Percentiles rank a stretch among this genome's conserved stretches.
These are phyloP conservation scores for Candida endomychidarum DNA, from an alignment of 805 yeast species.

Conservation along the genomic window DNA sequence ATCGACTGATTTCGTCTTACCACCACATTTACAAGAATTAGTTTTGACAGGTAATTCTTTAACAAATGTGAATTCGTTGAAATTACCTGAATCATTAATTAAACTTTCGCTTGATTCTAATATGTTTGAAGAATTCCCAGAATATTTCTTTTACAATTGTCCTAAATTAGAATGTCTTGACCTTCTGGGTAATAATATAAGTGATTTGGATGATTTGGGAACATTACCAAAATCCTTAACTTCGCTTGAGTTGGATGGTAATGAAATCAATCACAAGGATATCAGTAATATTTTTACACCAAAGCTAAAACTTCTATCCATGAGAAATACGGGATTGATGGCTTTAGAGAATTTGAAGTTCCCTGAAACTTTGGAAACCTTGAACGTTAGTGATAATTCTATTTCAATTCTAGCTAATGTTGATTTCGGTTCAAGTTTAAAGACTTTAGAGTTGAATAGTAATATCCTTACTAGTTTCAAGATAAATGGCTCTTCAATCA, in stretches of 20 bases:
- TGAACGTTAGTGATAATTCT: conserved; percentile 19
- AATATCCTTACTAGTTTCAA: conserved; percentile 16
- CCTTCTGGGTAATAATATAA: conserved; percentile 21
- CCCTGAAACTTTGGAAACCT: conserved; percentile 13
- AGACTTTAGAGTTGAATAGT: conserved; percentile 16
- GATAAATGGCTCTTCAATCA: neutral
- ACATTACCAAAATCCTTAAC: conserved; percentile 17
- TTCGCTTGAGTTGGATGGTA: conserved; percentile 20
- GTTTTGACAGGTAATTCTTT: conserved; percentile 18
- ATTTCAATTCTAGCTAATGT: conserved; percentile 14
- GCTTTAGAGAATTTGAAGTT: conserved; percentile 14
- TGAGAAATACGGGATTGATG: conserved; percentile 22
- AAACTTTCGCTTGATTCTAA: conserved; percentile 18
- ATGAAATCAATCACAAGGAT: conserved; percentile 21
- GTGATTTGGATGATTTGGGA: conserved; percentile 25
- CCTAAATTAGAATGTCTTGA: conserved; percentile 10
- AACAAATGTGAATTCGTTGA: conserved; percentile 10
- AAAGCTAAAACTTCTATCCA: conserved; percentile 18
- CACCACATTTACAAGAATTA: conserved; percentile 15
- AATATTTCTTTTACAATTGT: conserved; percentile 15
- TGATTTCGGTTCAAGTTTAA: conserved; percentile 15
- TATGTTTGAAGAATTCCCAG: conserved; percentile 16
- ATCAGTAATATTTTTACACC: conserved; percentile 19
- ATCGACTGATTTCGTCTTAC: conserved; percentile 13
- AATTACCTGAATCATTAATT: conserved; percentile 15